Conservation (phyloP, 306 rosid species). For the Luffa aegyptiaca region DNA sequence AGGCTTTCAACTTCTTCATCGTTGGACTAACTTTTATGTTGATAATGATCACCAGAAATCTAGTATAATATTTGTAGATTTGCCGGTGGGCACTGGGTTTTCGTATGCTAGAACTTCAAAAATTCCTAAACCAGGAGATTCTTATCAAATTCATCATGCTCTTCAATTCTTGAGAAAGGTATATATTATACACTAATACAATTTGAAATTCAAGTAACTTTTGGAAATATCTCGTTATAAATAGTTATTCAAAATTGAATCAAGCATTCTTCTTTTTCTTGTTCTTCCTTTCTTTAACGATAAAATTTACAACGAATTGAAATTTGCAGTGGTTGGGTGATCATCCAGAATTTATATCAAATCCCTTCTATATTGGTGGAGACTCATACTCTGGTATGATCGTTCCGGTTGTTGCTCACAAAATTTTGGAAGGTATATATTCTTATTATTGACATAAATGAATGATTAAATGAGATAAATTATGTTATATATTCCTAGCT, state of each 20-base stretch:
- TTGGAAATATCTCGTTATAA: too few species aligned
- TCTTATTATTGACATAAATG: too few species aligned
- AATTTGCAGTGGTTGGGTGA: conserved; percentile 36
- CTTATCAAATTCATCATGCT: conserved; percentile 19
- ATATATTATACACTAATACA: too few species aligned
- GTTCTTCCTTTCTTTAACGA: too few species aligned
- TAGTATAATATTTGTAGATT: conserved; percentile 19
- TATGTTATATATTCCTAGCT: too few species aligned
- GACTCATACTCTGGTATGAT: conserved; percentile 38
- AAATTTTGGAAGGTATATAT: conserved; percentile 32
- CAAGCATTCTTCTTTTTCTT: too few species aligned
- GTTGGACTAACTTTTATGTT: too few species aligned
- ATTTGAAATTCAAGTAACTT: background rate
- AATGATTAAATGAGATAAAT: too few species aligned
- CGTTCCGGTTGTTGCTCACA: conserved; percentile 17
- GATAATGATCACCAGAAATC: conserved; percentile 4
- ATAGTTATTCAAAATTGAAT: too few species aligned
- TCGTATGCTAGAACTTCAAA: conserved; percentile 27
- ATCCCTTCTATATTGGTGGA: conserved; percentile 40
- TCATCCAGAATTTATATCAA: conserved; percentile 36
- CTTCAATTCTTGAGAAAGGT: conserved; percentile 50
- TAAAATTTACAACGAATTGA: background rate
- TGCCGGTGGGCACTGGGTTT: conserved; percentile 58
- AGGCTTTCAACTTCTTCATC: too few species aligned
- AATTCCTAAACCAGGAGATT: conserved; percentile 26